A percentile compares a stretch with the other conserved stretches of the same genome.
Conservation (phyloP, 345 rosid species). For the Geranium brycei region DNA sequence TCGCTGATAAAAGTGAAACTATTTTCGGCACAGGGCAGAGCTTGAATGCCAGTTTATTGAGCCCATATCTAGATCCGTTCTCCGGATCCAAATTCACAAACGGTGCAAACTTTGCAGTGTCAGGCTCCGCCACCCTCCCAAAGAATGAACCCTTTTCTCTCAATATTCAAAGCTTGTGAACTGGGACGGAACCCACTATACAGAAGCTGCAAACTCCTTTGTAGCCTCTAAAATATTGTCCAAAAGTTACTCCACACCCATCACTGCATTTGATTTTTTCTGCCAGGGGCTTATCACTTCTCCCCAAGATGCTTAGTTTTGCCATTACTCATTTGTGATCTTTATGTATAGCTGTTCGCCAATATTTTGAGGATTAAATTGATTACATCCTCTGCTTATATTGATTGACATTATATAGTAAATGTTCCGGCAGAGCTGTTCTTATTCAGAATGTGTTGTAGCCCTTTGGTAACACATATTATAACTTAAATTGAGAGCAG, state of each 20-base stretch:
- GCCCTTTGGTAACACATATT: too few species aligned
- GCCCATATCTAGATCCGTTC: slow-evolving; percentile 64
- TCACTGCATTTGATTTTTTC: slow-evolving; percentile 36
- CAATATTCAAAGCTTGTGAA: slow-evolving; percentile 49
- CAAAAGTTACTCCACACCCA: slow-evolving; percentile 44
- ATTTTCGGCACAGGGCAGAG: slow-evolving; percentile 50
- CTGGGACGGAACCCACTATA: slow-evolving; percentile 80
- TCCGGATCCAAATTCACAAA: slow-evolving; percentile 44
- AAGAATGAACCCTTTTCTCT: slow-evolving; percentile 57
- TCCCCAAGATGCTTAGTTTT: too few species aligned
- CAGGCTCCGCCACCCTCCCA: slow-evolving; percentile 74
- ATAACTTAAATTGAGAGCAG: too few species aligned
- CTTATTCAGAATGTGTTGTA: too few species aligned
- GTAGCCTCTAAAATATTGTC: slow-evolving; percentile 53
- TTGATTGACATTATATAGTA: too few species aligned
- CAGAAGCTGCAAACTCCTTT: slow-evolving; percentile 57
- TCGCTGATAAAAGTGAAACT: too few species aligned
- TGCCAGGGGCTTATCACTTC: slow-evolving; percentile 13
- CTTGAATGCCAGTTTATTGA: slow-evolving; percentile 50
- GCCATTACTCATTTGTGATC: too few species aligned
- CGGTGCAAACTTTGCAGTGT: slow-evolving; percentile 66
- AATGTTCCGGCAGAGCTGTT: too few species aligned
- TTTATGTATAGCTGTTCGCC: too few species aligned
- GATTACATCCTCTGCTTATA: too few species aligned
- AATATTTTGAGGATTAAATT: too few species aligned